phyloP scores from a whole-genome alignment of 2,329 filamentous ascomycete species.

The Alternaria ventricosa region DNA sequence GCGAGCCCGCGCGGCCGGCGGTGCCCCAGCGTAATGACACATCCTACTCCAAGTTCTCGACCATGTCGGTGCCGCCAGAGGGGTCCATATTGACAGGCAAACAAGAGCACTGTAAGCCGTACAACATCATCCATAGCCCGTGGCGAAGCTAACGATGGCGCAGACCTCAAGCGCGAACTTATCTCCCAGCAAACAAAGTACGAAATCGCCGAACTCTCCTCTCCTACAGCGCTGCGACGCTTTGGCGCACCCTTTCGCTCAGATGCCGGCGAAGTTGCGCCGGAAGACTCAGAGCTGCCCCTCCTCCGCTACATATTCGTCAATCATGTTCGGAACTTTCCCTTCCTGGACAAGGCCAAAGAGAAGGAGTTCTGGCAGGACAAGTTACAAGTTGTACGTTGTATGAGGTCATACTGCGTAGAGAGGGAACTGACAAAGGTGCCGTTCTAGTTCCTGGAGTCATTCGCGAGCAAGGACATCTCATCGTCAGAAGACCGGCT shows the following conservation, averaged over 20 bases:
- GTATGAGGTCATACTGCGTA: slow-evolving; percentile 7
- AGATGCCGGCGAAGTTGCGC: slow-evolving; percentile 88
- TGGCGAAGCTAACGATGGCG: slow-evolving; percentile 8
- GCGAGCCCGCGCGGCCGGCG: slow-evolving; percentile 30
- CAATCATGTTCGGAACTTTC: slow-evolving; percentile 96
- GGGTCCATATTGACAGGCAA: slow-evolving; percentile 82
- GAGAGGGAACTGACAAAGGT: slow-evolving; percentile 23
- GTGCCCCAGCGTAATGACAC: slow-evolving; percentile 35
- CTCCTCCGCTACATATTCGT: slow-evolving; percentile 97
- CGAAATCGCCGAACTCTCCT: slow-evolving; percentile 93
- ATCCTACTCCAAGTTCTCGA: slow-evolving; percentile 49
- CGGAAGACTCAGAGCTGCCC: slow-evolving; percentile 90
- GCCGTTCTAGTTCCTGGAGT: slow-evolving; percentile 80
- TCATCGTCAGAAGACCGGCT: slow-evolving; percentile 95
- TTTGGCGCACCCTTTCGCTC: slow-evolving; percentile 97
- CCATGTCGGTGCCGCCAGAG: slow-evolving; percentile 57
- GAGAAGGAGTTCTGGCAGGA: slow-evolving; percentile 99
- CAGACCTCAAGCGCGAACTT: slow-evolving; percentile 95
- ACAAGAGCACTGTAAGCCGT: slow-evolving; percentile 87
- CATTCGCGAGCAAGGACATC: slow-evolving; percentile 95
- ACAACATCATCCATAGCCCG: not conserved
- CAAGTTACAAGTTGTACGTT: slow-evolving; percentile 86
- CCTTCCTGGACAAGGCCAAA: slow-evolving; percentile 92
- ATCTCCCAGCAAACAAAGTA: slow-evolving; percentile 86
- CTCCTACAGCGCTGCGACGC: slow-evolving; percentile 88